phyloP scores from a whole-genome alignment of 1,139 yeast genomes.

The Geotrichum histeridarum region DNA sequence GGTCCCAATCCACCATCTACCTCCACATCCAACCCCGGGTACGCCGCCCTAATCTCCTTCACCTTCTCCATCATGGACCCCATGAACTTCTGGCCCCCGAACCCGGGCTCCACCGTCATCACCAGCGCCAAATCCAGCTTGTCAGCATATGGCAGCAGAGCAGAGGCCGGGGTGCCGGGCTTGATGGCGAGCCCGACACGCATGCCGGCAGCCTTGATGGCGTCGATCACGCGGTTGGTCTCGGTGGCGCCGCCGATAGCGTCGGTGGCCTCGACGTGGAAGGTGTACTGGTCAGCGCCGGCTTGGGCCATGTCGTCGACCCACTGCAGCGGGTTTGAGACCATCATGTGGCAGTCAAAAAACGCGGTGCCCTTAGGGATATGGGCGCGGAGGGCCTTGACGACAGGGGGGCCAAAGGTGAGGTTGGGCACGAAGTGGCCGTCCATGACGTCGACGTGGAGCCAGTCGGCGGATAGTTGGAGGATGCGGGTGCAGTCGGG shows the following conservation, averaged over 20 bases:
- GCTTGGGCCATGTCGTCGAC: slow-evolving; percentile 87
- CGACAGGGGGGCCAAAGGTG: slow-evolving; percentile 88
- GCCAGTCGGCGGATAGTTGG: slow-evolving; percentile 82
- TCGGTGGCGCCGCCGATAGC: slow-evolving; percentile 40
- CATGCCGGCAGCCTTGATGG: slow-evolving; percentile 77
- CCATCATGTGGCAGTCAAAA: slow-evolving; percentile 99
- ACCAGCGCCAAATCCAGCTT: slow-evolving; percentile 86
- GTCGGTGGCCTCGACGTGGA: slow-evolving; percentile 85
- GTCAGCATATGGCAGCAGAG: slow-evolving; percentile 67
- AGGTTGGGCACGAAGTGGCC: slow-evolving; percentile 98
- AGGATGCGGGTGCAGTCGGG: slow-evolving; percentile 80
- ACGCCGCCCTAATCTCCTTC: slow-evolving; percentile 60
- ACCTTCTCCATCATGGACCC: slow-evolving; percentile 95
- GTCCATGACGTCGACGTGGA: slow-evolving; percentile 97
- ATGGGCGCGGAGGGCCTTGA: slow-evolving; percentile 68
- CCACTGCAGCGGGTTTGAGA: slow-evolving; percentile 90
- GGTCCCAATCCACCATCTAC: slow-evolving; percentile 96
- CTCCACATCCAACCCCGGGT: slow-evolving; percentile 79
- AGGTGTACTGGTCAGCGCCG: slow-evolving; percentile 94
- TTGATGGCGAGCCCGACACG: slow-evolving; percentile 92
- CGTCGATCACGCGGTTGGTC: slow-evolving; percentile 66
- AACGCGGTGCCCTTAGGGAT: slow-evolving; percentile 72
- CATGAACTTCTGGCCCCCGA: slow-evolving; percentile 98
- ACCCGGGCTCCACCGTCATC: slow-evolving; percentile 99
- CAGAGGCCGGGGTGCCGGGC: slow-evolving; percentile 90